Percentiles rank a stretch among this genome's conserved stretches.
These are phyloP conservation scores for Blastobotrys persicus DNA, from an alignment of 1,139 yeast species.

Conservation along the genomic window DNA sequence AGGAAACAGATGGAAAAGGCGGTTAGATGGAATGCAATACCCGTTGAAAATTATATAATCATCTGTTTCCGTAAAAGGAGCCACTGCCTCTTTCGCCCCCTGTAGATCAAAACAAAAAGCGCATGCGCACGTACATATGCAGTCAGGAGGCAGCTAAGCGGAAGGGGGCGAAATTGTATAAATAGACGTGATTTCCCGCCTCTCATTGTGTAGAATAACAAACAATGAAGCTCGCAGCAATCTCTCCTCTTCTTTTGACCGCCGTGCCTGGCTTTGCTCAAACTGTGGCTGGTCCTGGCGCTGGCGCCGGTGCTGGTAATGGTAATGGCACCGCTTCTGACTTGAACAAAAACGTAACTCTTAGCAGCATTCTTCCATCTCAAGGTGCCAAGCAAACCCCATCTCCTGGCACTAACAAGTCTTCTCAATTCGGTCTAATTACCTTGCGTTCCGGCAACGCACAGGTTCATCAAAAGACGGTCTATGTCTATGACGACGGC, in stretches of 20 bases:
- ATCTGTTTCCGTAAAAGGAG: too few species aligned
- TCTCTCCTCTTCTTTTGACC: background rate
- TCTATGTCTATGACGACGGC: constrained; percentile 12
- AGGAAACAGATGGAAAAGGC: too few species aligned
- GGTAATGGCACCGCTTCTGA: constrained; percentile 2
- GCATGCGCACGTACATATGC: too few species aligned
- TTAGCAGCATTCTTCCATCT: background rate
- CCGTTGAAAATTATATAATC: too few species aligned
- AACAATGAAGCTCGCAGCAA: background rate
- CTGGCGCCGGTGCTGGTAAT: constrained; percentile 5
- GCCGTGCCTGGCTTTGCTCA: constrained; percentile 2
- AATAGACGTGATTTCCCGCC: too few species aligned
- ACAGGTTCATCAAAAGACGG: constrained; percentile 9
- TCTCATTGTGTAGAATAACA: too few species aligned
- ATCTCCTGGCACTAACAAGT: constrained; percentile 10
- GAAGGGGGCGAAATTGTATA: too few species aligned
- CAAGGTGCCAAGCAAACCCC: constrained; percentile 1
- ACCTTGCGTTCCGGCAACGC: constrained; percentile 11
- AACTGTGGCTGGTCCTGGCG: constrained; percentile 5
- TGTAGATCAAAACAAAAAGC: too few species aligned
- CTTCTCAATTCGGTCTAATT: constrained; percentile 11
- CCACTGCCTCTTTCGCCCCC: too few species aligned
- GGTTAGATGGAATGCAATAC: too few species aligned
- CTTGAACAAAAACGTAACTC: background rate
- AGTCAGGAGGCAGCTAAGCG: too few species aligned